phyloP scores from a whole-genome alignment of 1,139 yeast species.

The Pichia cactophila region DNA sequence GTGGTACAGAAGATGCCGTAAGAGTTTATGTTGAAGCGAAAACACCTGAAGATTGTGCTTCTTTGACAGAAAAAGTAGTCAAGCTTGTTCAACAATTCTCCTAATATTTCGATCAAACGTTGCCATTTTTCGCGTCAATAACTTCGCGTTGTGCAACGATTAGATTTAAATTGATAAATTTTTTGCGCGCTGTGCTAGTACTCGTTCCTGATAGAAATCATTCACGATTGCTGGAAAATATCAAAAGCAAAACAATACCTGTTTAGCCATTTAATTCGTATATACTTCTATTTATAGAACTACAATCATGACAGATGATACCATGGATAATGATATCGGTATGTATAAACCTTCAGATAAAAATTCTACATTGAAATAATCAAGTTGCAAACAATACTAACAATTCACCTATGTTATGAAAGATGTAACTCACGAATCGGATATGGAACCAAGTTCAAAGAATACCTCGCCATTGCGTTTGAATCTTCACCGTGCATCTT shows the following conservation, averaged over 20 bases:
- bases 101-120: neutral
- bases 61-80: slow-evolving; percentile 46
- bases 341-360: neutral
- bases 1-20: slow-evolving; percentile 97
- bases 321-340: neutral
- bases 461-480: slow-evolving; percentile 2
- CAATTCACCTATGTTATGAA: neutral
- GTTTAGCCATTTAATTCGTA: neutral
- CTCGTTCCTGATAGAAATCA: neutral
- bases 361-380: too few species aligned
- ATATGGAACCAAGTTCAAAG: neutral
- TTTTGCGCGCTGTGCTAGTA: neutral
- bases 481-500: neutral
- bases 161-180: too few species aligned
- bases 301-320: neutral
- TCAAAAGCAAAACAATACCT: too few species aligned
- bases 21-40: slow-evolving; percentile 90
- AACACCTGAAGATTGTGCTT: slow-evolving; percentile 43
- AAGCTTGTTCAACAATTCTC: slow-evolving; percentile 31
- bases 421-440: neutral
- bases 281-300: neutral
- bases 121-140: too few species aligned
- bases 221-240: too few species aligned
- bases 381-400: neutral
- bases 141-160: too few species aligned